Base-by-base conservation (phyloP, 305 asterid genomes). In the Ilex paraguariensis region DNA sequence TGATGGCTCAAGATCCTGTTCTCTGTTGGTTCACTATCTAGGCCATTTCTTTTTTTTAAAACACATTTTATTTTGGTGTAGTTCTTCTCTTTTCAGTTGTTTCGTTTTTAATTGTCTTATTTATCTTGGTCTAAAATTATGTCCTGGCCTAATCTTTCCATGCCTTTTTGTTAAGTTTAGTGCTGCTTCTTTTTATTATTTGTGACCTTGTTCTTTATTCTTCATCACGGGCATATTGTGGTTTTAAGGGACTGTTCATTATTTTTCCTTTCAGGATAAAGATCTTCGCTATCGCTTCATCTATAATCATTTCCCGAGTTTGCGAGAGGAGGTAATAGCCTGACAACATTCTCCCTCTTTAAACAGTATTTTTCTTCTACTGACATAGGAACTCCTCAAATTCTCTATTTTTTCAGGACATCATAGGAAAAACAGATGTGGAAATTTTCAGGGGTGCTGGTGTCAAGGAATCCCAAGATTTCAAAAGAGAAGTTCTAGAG, bases 401-500 rank as follows among this genome's bases (percentile, higher is more conserved):
- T 56, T 39, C 57, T 31, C 74, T 69, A 63, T 62, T 71, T 71
- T 71, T 77, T 66, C 83, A 90, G 97, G 97, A 90, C 57, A 86
- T 90, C 65, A 90, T 90, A 66, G 97, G 97, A 32, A 90, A 87
- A 74, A 90, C 96, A 10, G 97, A 90, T 54, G 81, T 87, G 53
- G 96, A 90, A 65, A 90, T 90, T 59, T 90, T 90, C 71, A 69
- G 73, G 8, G 97, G 97, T 56, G 69, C 87, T 1, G 97, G 96
- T n/a, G 96, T 88, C 31, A 90, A 88, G 81, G 97, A 90, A 75
- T 90, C 97, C 51, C 97, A 90, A 60, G 97, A 88, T 78, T 86
- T 90, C 82, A 87, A 87, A 75, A 61, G 66, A 62, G 96, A 90
- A 79, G 96, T 90, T 67, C 66, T 90, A 31, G 97, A 90, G 62